Conservation (phyloP, 768 basidiomycete genomes). For the Lyophyllum decastes region DNA sequence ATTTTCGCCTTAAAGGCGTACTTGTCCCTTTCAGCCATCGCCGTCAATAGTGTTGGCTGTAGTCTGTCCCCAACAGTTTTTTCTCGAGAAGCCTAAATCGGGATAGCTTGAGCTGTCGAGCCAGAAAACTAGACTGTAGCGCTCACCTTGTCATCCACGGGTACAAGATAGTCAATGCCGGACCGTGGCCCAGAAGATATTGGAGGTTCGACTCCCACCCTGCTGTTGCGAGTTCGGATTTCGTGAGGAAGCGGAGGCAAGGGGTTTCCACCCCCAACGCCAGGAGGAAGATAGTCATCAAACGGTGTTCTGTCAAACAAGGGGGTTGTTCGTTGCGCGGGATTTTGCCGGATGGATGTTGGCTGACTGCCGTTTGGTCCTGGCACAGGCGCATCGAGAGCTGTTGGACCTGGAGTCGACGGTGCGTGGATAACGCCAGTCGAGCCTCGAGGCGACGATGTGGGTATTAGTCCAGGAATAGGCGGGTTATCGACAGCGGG, state of each 20-base stretch:
- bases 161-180: conserved; percentile 41
- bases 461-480: neutral
- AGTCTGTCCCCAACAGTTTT: conserved; percentile 55
- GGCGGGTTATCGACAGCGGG: neutral
- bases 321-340: conserved; percentile 2
- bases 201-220: conserved; percentile 4
- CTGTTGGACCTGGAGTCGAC: neutral
- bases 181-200: conserved; percentile 24
- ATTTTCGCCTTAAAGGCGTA: conserved; percentile 46
- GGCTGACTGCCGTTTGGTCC: conserved; percentile 5
- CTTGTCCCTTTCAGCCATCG: conserved; percentile 45
- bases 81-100: conserved; percentile 20
- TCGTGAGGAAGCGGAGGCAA: conserved; percentile 20
- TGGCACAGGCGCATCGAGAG: neutral
- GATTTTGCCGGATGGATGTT: conserved; percentile 5
- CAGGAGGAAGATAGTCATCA: conserved; percentile 1
- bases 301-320: neutral
- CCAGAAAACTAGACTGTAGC: neutral
- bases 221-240: conserved; percentile 5
- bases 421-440: neutral
- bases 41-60: conserved; percentile 50
- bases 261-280: neutral
- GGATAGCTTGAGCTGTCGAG: neutral
- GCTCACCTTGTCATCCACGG: conserved; percentile 31
- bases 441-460: neutral